Conservation (phyloP, 331 rosid genomes). For the Stylosanthes scabra region DNA sequence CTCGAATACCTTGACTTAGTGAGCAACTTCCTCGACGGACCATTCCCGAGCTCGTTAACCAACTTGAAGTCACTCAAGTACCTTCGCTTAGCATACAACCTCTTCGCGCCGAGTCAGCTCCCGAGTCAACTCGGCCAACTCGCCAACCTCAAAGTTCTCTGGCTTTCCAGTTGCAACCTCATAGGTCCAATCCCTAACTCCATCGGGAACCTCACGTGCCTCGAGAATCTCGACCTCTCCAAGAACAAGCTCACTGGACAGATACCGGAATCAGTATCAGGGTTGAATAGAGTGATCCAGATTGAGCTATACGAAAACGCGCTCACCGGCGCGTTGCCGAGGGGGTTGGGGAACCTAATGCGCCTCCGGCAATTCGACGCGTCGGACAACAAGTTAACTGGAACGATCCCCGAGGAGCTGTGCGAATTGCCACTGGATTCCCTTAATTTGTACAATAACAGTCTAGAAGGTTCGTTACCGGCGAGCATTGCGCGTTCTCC, state of each 20-base stretch:
- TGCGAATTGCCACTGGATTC: conserved; percentile 62
- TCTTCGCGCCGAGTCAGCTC: conserved; percentile 44
- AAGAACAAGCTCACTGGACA: conserved; percentile 50
- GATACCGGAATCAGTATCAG: conserved; percentile 56
- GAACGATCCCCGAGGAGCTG: conserved; percentile 59
- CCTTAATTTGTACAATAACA: conserved; percentile 52
- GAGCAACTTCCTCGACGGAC: conserved; percentile 50
- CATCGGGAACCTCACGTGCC: conserved; percentile 41
- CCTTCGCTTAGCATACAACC: conserved; percentile 63
- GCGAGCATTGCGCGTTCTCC: conserved; percentile 54
- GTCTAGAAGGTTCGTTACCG: conserved; percentile 65
- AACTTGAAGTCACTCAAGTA: conserved; percentile 50
- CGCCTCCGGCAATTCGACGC: conserved; percentile 52
- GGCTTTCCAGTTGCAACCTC: conserved; percentile 43
- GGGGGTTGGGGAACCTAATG: conserved; percentile 53
- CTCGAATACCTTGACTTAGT: conserved; percentile 52
- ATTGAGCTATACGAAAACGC: conserved; percentile 57
- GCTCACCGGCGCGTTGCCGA: conserved; percentile 62
- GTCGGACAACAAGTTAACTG: conserved; percentile 59
- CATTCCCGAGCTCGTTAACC: conserved; percentile 48
- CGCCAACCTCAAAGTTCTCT: conserved; percentile 44
- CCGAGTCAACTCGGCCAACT: conserved; percentile 63
- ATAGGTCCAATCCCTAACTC: conserved; percentile 57
- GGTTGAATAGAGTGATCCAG: conserved; percentile 44
- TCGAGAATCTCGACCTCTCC: conserved; percentile 56